phyloP scores from a whole-genome alignment of 495 filamentous ascomycete species.

The Friedmanniomyces endolithicus region DNA sequence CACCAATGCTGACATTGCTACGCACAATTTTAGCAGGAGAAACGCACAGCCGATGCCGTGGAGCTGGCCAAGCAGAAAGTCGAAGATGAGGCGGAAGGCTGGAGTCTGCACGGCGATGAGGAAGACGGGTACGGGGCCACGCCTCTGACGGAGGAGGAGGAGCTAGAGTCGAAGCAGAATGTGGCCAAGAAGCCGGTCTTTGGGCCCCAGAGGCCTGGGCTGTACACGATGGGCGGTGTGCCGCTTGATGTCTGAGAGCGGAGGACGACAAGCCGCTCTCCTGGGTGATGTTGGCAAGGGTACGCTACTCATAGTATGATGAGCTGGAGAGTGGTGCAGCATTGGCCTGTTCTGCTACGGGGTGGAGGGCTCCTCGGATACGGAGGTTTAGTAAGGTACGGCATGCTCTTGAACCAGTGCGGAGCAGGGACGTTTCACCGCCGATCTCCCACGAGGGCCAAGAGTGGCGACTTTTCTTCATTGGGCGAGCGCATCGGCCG shows the following conservation, averaged over 20 bases:
- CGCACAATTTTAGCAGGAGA: not conserved
- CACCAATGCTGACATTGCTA: too few species aligned
- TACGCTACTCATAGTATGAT: too few species aligned
- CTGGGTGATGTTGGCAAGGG: too few species aligned
- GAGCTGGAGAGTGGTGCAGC: too few species aligned
- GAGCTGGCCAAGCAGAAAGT: slow-evolving; percentile 1
- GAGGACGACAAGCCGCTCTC: not conserved
- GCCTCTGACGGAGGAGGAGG: not conserved
- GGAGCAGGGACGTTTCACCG: too few species aligned
- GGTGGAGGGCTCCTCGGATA: too few species aligned
- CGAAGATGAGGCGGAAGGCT: not conserved
- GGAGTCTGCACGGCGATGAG: not conserved
- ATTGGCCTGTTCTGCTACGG: too few species aligned
- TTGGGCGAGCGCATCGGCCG: too few species aligned
- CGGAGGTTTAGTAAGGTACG: too few species aligned
- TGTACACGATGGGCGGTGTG: slow-evolving; percentile 5
- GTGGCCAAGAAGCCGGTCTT: not conserved
- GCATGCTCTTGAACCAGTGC: too few species aligned
- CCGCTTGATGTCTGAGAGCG: slow-evolving; percentile 4
- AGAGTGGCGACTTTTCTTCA: too few species aligned
- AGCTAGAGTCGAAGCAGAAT: not conserved
- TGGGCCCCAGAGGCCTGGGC: slow-evolving; percentile 2
- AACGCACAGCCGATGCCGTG: not conserved
- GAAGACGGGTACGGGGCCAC: not conserved
- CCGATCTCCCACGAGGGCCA: too few species aligned